Base-by-base conservation (phyloP, 805 yeast genomes). In the Pachysolen tannophilus region DNA sequence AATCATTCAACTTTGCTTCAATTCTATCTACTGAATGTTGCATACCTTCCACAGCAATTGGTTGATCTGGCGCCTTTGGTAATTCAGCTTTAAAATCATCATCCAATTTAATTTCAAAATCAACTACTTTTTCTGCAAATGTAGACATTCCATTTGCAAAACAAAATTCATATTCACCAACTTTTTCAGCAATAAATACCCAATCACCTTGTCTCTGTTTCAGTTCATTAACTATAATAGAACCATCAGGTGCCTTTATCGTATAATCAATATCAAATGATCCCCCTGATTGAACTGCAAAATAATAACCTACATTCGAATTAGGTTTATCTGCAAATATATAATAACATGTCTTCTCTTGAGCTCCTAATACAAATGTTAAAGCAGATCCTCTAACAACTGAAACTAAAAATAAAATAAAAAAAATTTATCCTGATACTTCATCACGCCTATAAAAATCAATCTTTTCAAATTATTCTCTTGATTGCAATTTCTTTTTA, bases 121-220 rank as follows among this genome's bases (percentile, higher is more conserved):
- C 94, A 46, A 87, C 78, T 35, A 80, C 76, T 61, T 85, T 86
- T 52, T 82, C 88, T 36, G 87, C 80, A 53, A 75, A 75, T 4
- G 88, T 80, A 4, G 85, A 75, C 83, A 82, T 81, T 43, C 76
- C 82, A 57, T 84, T 82, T 48, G 75, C 61, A 63, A 87, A 85
- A 61, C 96, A 87, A 56, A 87, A 80, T 56, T 80, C 82, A 63
- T 85, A 87, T 56, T 87, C 95, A 28, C 96, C 96, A 14, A 58
- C 53, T 34, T 55, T 52, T 28, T 71, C 74, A 16, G 84, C 94
- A 15, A 61, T 65, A 54, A 87, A 77, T 6, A 75, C 64, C 64
- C 80, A 80, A 50, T 86, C 94, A 9, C 88, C 94, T 55, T 82
- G 90, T 55, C 82, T 73, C 53, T 78, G 75, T 45, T 78, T 76